Base-by-base conservation (phyloP, 2,329 filamentous ascomycete species). In the Colletotrichum liaoningense region DNA sequence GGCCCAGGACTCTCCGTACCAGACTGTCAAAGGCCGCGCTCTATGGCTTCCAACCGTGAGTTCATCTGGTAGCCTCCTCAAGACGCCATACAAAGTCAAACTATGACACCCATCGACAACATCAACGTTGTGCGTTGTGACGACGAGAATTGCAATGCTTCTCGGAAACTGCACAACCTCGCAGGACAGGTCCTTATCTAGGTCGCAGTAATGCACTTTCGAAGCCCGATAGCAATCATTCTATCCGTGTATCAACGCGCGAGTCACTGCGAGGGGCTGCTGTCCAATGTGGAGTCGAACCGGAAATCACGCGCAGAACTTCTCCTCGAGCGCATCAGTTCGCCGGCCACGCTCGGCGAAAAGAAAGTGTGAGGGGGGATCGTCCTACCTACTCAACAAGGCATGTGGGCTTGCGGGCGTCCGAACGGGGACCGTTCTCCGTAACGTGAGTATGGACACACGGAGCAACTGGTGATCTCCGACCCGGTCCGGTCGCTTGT, bases 401-500 rank as follows among this genome's bases (percentile, higher is more conserved):
- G 30, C 35, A n/a, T n/a, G 14, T 22, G 16, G 46, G 22, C 5
- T 19, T 16, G 57, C 26, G 33, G 38, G 64, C 69, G 57, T 69
- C 30, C 57, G 64, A 72, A 72, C 64, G 69, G 69, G 19, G 22
- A 49, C 19, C 46, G 33, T 55, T 19, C 38, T 9, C 28, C 30
- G 26, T 14, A 55, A 46, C 19, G 63, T 14, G 11, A 22, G 24
- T 1, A 14, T 24, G 56, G 33, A 49, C 63, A 72, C 65, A 72
- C 58, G 65, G 65, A 63, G 69, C 69, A 52, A 26, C 19, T 52
- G 57, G 58, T 30, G 69, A 49, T 42, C 42, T 49, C 42, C 42
- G 42, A 57, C 56, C 35, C 16, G n/a, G 30, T 19, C n/a, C 46
- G 28, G n/a, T 38, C 35, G 22, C 38, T 42, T 22, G 49, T n/a